Evolutionary conservation across 305 asterid genomes (phyloP).

Genomic region (Ajuga reptans): DNA sequence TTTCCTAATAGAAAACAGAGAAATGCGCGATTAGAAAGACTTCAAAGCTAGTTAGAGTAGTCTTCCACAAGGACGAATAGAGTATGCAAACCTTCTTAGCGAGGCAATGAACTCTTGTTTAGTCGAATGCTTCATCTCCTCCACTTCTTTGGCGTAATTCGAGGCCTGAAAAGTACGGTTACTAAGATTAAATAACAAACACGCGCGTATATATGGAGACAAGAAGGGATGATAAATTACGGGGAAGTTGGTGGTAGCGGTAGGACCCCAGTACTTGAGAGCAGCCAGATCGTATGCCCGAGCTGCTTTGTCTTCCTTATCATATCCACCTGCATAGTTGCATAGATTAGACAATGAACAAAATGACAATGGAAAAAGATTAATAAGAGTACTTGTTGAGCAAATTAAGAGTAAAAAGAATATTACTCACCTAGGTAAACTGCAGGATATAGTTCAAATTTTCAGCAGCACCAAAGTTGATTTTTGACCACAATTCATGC

Average conservation of each 20-base stretch:
- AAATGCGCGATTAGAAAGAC: background rate
- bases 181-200: background rate
- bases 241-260: conserved; percentile 89
- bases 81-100: conserved; percentile 59
- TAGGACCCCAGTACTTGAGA: conserved; percentile 89
- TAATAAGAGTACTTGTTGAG: background rate
- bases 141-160: conserved; percentile 61
- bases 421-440: conserved; percentile 75
- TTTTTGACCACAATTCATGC: conserved; percentile 28
- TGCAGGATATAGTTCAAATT: conserved; percentile 27
- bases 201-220: background rate
- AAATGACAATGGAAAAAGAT: background rate
- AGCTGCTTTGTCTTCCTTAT: conserved; percentile 95
- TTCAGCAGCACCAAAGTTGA: conserved; percentile 27
- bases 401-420: background rate
- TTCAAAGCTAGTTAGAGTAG: background rate
- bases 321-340: conserved; percentile 74
- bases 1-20: conserved; percentile 37
- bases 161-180: conserved; percentile 42
- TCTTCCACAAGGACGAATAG: background rate
- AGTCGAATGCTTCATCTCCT: conserved; percentile 76
- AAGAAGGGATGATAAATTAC: conserved; percentile 27
- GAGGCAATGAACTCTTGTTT: conserved; percentile 97
- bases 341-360: conserved; percentile 8
- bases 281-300: conserved; percentile 93